Evolutionary conservation across 352 stramenopile genomes (phyloP).

Genomic region (Globisporangium middletonii): DNA sequence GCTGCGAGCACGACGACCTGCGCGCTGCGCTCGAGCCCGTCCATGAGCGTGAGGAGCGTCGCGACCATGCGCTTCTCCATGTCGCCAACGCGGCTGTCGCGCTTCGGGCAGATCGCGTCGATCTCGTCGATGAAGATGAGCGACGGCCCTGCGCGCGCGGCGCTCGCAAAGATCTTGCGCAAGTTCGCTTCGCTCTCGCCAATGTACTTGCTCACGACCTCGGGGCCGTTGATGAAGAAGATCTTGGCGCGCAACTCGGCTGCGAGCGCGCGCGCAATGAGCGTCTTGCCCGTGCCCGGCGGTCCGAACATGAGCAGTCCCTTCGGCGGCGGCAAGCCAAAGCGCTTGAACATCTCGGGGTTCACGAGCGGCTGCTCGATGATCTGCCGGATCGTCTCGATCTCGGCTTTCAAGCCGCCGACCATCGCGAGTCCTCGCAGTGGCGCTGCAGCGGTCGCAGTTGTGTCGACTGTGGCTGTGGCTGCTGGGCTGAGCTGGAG

Average conservation of each 20-base stretch:
- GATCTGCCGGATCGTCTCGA: constrained; percentile 93
- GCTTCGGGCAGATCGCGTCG: constrained; percentile 86
- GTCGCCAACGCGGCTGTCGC: constrained; percentile 70
- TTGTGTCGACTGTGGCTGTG: not conserved
- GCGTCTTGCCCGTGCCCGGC: constrained; percentile 94
- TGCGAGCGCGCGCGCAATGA: constrained; percentile 91
- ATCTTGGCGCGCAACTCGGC: constrained; percentile 90
- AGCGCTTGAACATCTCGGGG: constrained; percentile 89
- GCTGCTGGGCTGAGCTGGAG: constrained; percentile 4
- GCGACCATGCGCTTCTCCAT: constrained; percentile 84
- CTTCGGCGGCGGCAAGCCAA: constrained; percentile 93
- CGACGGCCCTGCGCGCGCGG: constrained; percentile 38
- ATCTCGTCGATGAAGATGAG: constrained; percentile 89
- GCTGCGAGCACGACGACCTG: constrained; percentile 73
- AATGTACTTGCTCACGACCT: constrained; percentile 94
- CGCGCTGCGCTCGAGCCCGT: constrained; percentile 59
- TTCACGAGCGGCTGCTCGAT: constrained; percentile 94
- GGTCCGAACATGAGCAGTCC: constrained; percentile 95
- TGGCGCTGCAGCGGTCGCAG: constrained; percentile 3
- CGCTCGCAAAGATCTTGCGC: constrained; percentile 55
- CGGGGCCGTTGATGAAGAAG: constrained; percentile 95
- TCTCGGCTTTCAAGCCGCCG: constrained; percentile 90
- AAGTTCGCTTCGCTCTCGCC: constrained; percentile 89
- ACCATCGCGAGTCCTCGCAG: constrained; percentile 59
- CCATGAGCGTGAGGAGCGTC: constrained; percentile 88